phyloP scores from a whole-genome alignment of 2,329 filamentous ascomycete genomes.

The Ceratocystis destructans region DNA sequence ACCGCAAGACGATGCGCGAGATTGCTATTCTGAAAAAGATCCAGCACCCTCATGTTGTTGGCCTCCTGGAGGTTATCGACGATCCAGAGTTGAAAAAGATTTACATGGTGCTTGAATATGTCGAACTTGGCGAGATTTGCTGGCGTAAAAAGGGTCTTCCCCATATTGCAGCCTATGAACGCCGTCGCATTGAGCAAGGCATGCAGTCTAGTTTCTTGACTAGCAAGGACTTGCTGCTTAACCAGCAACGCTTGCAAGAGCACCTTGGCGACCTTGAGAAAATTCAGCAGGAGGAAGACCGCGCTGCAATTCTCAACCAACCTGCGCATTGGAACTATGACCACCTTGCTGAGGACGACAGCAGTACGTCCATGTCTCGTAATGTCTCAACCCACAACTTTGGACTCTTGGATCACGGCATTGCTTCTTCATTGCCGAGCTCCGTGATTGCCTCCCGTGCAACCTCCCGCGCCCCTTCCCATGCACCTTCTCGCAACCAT shows the following conservation, averaged over 20 bases:
- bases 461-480: slow-evolving; percentile 31
- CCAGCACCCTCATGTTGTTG: slow-evolving; percentile 91
- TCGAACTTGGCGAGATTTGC: slow-evolving; percentile 82
- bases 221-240: slow-evolving; percentile 41
- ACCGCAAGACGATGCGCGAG: slow-evolving; percentile 78
- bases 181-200: slow-evolving; percentile 63
- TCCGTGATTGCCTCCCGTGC: slow-evolving; percentile 30
- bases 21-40: slow-evolving; percentile 98
- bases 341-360: slow-evolving; percentile 49
- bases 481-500: slow-evolving; percentile 30
- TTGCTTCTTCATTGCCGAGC: slow-evolving; percentile 26
- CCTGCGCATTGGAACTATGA: slow-evolving; percentile 74
- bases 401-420: slow-evolving; percentile 25
- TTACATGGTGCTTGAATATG: slow-evolving; percentile 92
- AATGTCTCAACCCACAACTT: slow-evolving; percentile 32
- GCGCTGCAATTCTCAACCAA: slow-evolving; percentile 29
- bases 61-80: slow-evolving; percentile 90
- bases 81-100: slow-evolving; percentile 95
- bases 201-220: slow-evolving; percentile 28
- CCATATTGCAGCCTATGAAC: slow-evolving; percentile 72
- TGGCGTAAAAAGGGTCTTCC: slow-evolving; percentile 84
- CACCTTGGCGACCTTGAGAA: slow-evolving; percentile 44
- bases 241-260: slow-evolving; percentile 44
- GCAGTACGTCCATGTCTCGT: slow-evolving; percentile 30
- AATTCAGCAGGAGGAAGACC: slow-evolving; percentile 40